These are phyloP conservation scores for Pythium periplocum DNA, from an alignment of 352 stramenopile genomes.

Conservation along the genomic window DNA sequence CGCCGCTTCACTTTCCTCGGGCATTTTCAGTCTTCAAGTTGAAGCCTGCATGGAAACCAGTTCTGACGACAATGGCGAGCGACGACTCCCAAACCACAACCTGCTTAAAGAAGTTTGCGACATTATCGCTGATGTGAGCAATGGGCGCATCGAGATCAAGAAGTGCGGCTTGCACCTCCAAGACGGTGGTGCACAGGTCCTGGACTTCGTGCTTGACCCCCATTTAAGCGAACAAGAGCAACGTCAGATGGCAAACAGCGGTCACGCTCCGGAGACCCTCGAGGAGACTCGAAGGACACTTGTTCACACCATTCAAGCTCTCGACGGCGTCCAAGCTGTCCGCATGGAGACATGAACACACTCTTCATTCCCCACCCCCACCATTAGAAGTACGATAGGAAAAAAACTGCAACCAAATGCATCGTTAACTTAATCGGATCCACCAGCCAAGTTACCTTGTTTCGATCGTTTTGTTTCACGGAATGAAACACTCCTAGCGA, in stretches of 20 bases:
- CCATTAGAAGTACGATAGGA: neutral
- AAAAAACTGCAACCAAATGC: too few relatives aligned
- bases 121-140: slow-evolving; percentile 54
- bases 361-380: slow-evolving; percentile 1
- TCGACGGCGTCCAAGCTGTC: slow-evolving; percentile 1
- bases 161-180: slow-evolving; percentile 76
- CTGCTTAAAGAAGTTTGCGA: slow-evolving; percentile 84
- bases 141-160: slow-evolving; percentile 71
- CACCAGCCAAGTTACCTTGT: too few relatives aligned
- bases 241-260: neutral
- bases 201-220: slow-evolving; percentile 72
- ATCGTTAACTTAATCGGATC: too few relatives aligned
- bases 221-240: slow-evolving; percentile 18
- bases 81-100: slow-evolving; percentile 74
- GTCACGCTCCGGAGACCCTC: too few relatives aligned
- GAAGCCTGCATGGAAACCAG: slow-evolving; percentile 45
- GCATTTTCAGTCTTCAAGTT: slow-evolving; percentile 61
- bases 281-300: neutral
- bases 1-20: neutral
- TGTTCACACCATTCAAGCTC: neutral
- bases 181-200: slow-evolving; percentile 59
- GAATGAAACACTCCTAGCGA: too few relatives aligned
- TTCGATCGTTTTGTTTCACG: too few relatives aligned
- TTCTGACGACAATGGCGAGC: slow-evolving; percentile 28
- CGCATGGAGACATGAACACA: slow-evolving; percentile 2